Base-by-base conservation (phyloP, 2,329 filamentous ascomycete species). In the Aspergillus ustus region DNA sequence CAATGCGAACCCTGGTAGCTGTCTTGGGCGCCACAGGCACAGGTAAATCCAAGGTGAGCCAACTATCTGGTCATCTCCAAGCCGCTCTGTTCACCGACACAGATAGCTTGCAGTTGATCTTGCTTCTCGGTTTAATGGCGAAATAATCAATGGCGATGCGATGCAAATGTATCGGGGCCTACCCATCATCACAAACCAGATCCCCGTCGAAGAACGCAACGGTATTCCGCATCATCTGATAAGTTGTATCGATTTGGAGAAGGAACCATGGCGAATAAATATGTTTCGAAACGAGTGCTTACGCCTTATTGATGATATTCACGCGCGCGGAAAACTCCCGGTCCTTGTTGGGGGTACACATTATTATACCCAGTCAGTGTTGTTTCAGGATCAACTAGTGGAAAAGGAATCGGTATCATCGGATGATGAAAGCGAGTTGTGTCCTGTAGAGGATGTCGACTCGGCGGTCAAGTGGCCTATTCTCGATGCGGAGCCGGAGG, bases 81-180 rank as follows among this genome's bases (percentile, higher is more conserved):
- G n/a, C 20, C 34, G 34, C 34, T 11, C 34, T 40, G 51, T 70
- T 75, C 66, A 79, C 66, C 52, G 59, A 57, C 72, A 62, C 63
- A 73, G 66, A 68, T 69, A 97, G 93, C 85, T 97, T 67, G 95
- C 95, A 8, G 90, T 99, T 45, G 92, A 97, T 65, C 80, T 99
- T 55, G 95, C 96, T 1, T 84, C 84, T 46, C 87, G 85, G 22
- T 93, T 93, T 78, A 89, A 95, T 76, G 95, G 96, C 72, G 95
- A 99, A 77, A 86, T 99, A 56, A 93, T 99, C 79, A 99, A 99
- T 74, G 92, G 92, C 51, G 95, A 99, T 82, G 95, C 95, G 44
- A 97, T 99, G 93, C 95, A 99, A 75, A 88, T 99, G 79, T 99
- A 99, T 76, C 85, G 86, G 57, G 95, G 95, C 2, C 81, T 99